Conservation (phyloP, 1,284 basidiomycete genomes). For the Trichosporon coremiiforme region DNA sequence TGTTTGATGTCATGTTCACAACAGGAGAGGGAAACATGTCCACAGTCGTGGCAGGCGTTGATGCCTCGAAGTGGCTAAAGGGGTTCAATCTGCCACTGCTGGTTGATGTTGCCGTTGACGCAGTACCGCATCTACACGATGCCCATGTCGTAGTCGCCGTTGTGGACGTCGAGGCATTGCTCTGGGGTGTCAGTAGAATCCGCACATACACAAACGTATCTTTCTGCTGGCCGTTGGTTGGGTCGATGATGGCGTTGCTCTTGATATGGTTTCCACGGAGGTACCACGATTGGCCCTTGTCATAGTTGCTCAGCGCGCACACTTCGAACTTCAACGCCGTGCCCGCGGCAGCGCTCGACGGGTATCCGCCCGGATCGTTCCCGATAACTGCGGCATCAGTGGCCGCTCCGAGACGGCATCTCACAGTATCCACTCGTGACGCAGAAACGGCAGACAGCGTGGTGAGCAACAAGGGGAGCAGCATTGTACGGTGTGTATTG, state of each 20-base stretch:
- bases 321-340: not conserved
- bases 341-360: not conserved
- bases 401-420: not conserved
- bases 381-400: not conserved
- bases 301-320: not conserved
- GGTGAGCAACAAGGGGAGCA: not conserved
- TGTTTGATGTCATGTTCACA: not conserved
- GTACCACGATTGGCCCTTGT: not conserved
- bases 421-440: not conserved
- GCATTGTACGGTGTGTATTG: not conserved
- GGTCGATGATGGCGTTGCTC: conserved; percentile 1
- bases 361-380: not conserved
- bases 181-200: not conserved
- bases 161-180: not conserved
- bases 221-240: not conserved
- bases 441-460: not conserved
- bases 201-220: not conserved
- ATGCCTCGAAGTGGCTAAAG: not conserved
- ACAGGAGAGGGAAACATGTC: too few species aligned
- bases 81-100: not conserved
- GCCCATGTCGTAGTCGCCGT: not conserved
- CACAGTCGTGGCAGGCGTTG: not conserved
- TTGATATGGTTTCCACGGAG: not conserved
- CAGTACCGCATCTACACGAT: not conserved
- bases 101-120: not conserved